These are phyloP conservation scores for Crithidia mellificae DNA, from an alignment of 208 protist species.

Conservation along the genomic window DNA sequence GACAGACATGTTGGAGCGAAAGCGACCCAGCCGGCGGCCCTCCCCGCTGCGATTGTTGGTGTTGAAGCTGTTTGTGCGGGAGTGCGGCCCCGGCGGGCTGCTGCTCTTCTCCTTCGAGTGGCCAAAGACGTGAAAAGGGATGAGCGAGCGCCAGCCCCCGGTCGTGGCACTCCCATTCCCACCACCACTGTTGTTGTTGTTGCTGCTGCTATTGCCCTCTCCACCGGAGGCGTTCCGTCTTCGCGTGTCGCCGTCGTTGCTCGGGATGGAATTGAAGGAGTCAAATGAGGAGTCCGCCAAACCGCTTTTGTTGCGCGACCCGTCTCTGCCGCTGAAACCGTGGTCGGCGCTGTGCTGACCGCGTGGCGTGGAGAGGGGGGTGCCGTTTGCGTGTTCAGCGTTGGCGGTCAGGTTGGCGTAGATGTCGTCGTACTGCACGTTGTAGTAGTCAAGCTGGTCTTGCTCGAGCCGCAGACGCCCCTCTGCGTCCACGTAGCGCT, in stretches of 20 bases:
- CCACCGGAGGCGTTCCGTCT: neutral
- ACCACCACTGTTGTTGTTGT: too few species aligned
- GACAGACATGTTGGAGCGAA: neutral
- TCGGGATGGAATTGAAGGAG: neutral
- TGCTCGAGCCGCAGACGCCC: slow-evolving; percentile 18
- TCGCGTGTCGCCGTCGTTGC: neutral
- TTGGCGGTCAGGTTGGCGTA: neutral
- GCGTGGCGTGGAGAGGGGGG: neutral
- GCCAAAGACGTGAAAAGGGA: slow-evolving; percentile 13
- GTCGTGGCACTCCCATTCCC: too few species aligned
- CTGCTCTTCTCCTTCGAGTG: slow-evolving; percentile 2
- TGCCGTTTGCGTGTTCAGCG: neutral
- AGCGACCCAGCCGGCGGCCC: neutral
- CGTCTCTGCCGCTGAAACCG: neutral
- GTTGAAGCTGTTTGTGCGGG: neutral
- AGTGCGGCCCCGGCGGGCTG: neutral
- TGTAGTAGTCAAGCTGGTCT: slow-evolving; percentile 26
- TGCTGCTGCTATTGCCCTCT: neutral
- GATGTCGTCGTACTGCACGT: slow-evolving; percentile 24
- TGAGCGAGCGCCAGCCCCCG: slow-evolving; percentile 7
- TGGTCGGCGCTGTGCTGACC: neutral
- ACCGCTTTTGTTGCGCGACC: neutral
- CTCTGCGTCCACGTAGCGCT: slow-evolving; percentile 19
- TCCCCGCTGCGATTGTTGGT: neutral
- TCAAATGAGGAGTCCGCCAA: neutral